Evolutionary conservation across 345 rosid species (phyloP).

Genomic region (Boechera stricta): DNA sequence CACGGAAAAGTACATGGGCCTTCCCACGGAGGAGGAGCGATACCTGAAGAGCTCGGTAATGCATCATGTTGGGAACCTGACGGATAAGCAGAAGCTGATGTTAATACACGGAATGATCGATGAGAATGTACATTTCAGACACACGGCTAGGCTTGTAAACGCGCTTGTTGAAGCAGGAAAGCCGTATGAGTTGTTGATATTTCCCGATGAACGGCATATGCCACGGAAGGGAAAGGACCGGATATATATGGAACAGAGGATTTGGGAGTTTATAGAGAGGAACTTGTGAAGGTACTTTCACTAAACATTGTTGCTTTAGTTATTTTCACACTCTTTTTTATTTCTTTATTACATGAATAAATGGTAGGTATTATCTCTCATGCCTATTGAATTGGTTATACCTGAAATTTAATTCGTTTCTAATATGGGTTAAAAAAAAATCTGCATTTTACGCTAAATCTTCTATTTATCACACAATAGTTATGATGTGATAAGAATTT

Average conservation of each 20-base stretch:
- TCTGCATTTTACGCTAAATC: not conserved
- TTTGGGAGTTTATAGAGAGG: slow-evolving; percentile 85
- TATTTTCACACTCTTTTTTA: not conserved
- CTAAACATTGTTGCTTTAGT: not conserved
- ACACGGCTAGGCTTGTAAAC: slow-evolving; percentile 87
- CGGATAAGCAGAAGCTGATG: slow-evolving; percentile 61
- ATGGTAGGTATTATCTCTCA: not conserved
- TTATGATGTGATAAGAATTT: not conserved
- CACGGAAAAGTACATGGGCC: slow-evolving; percentile 94
- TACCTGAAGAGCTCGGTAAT: slow-evolving; percentile 74
- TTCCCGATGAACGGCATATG: slow-evolving; percentile 93
- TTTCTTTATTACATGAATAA: not conserved
- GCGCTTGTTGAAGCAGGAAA: slow-evolving; percentile 77
- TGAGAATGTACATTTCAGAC: slow-evolving; percentile 95
- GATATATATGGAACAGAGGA: slow-evolving; percentile 89
- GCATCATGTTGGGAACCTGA: slow-evolving; percentile 69
- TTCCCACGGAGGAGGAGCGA: slow-evolving; percentile 53
- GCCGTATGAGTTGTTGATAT: slow-evolving; percentile 74
- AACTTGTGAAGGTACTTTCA: slow-evolving; percentile 52
- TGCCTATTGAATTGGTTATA: slow-evolving; percentile 1
- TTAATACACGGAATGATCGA: slow-evolving; percentile 95
- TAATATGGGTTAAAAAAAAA: not conserved
- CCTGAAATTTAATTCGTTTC: not conserved
- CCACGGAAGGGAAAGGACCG: slow-evolving; percentile 69
- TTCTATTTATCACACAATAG: not conserved